These are phyloP conservation scores for Candida tetrigidarum DNA, from an alignment of 1,139 yeast genomes.

Conservation along the genomic window DNA sequence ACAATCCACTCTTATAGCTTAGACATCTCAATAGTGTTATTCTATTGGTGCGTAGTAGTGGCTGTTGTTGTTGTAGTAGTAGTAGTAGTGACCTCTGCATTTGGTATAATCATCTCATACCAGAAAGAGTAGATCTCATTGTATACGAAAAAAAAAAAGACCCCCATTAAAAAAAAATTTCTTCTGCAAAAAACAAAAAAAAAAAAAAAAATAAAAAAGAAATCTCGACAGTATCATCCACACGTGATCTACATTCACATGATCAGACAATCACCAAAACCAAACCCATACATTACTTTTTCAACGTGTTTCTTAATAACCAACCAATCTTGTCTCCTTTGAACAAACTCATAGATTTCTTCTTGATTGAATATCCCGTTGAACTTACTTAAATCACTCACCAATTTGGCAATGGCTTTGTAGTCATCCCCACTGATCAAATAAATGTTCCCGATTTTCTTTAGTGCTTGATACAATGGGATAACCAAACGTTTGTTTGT, in stretches of 20 bases:
- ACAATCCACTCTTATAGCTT: neutral
- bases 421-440: conserved; percentile 78
- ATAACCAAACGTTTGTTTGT: conserved; percentile 66
- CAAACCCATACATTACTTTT: conserved; percentile 92
- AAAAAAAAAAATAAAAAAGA: neutral
- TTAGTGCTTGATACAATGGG: conserved; percentile 80
- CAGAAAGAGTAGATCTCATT: neutral
- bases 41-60: neutral
- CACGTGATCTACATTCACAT: conserved; percentile 24
- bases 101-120: neutral
- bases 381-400: conserved; percentile 83
- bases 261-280: conserved; percentile 65
- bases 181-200: neutral
- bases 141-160: neutral
- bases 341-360: conserved; percentile 91
- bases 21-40: neutral
- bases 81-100: too few species aligned
- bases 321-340: conserved; percentile 86
- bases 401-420: conserved; percentile 81
- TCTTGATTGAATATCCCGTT: conserved; percentile 92
- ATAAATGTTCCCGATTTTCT: conserved; percentile 82
- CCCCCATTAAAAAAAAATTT: neutral
- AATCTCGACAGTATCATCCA: neutral
- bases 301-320: conserved; percentile 79
- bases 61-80: neutral